Conservation (phyloP, 1,284 basidiomycete species). For the Meira miltonrushii region DNA sequence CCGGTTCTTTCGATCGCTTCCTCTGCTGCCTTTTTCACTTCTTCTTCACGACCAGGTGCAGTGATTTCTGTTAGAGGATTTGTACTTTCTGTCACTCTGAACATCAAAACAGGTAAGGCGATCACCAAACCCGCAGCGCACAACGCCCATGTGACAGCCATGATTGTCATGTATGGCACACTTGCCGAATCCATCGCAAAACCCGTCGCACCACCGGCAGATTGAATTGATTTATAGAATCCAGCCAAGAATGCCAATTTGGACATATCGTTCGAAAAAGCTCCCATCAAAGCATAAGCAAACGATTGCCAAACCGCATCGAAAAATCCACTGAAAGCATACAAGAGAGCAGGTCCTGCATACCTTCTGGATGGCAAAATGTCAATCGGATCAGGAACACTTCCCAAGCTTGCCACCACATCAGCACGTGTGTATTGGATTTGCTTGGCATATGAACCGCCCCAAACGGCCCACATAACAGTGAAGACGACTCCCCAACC, state of each 20-base stretch:
- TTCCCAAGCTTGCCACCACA: conserved; percentile 8
- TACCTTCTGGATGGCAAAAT: conserved; percentile 18
- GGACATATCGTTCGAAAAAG: conserved; percentile 38
- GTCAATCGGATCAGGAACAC: conserved; percentile 24
- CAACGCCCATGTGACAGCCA: conserved; percentile 39
- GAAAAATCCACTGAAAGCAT: conserved; percentile 39
- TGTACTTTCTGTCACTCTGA: conserved; percentile 35
- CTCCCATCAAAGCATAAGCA: conserved; percentile 39
- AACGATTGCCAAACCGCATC: conserved; percentile 33
- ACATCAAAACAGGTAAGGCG: conserved; percentile 30
- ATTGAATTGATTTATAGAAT: conserved; percentile 42
- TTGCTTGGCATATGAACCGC: conserved; percentile 38
- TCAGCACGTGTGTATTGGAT: conserved; percentile 29
- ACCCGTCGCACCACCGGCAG: conserved; percentile 34
- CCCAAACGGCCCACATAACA: conserved; percentile 44
- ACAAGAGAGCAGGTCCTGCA: conserved; percentile 34
- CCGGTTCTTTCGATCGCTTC: conserved; percentile 14
- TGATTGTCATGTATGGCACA: conserved; percentile 36
- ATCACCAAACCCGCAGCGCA: conserved; percentile 34
- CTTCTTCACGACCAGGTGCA: conserved; percentile 28
- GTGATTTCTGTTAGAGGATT: conserved; percentile 28
- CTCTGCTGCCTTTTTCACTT: conserved; percentile 17
- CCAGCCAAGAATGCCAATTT: conserved; percentile 43
- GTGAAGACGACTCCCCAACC: conserved; percentile 37
- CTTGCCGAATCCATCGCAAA: conserved; percentile 34